phyloP scores from a whole-genome alignment of 139 green algal species.

The Chlorella vulgaris region DNA sequence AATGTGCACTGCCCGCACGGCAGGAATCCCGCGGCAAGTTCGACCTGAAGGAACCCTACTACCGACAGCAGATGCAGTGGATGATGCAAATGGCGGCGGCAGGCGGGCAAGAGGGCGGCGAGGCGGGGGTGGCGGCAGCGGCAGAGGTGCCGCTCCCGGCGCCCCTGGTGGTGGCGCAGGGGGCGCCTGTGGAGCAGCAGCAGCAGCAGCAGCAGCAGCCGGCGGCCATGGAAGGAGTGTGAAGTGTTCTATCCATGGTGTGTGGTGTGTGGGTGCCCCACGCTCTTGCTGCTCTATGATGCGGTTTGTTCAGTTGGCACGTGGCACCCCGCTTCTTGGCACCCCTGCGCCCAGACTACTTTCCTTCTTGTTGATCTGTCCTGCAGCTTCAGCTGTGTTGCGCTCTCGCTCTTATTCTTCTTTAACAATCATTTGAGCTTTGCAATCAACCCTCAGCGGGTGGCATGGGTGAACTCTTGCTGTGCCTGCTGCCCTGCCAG shows the following conservation, averaged over 20 bases:
- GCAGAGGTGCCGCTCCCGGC: neutral
- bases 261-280: no score
- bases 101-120: neutral
- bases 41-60: constrained; percentile 94
- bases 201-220: neutral
- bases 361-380: no score
- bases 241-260: neutral
- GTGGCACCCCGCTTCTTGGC: no score
- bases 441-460: neutral
- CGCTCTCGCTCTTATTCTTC: neutral
- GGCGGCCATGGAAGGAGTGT: neutral
- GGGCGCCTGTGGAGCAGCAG: neutral
- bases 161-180: neutral
- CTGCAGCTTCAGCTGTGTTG: no score
- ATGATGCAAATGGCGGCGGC: constrained; percentile 19
- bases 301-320: no score
- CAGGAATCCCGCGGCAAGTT: constrained; percentile 56
- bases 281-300: no score
- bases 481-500: no score
- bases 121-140: neutral
- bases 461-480: no score
- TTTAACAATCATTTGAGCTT: neutral
- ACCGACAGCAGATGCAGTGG: constrained; percentile 67
- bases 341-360: no score
- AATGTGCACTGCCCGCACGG: no score